Conservation (phyloP, 768 basidiomycete genomes). For the Galerina sulciceps region DNA sequence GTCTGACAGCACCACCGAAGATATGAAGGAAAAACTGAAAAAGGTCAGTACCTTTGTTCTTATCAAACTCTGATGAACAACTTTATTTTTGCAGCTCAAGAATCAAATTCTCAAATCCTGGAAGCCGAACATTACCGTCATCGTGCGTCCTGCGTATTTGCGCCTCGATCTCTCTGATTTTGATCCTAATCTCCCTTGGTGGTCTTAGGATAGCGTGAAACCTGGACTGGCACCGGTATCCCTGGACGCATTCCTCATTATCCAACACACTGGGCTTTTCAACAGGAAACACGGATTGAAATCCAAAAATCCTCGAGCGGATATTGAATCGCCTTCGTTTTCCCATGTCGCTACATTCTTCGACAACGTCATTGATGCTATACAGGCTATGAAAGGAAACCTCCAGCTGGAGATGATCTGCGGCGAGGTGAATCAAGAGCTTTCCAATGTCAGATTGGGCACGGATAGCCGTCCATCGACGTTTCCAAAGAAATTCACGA, state of each 20-base stretch:
- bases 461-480: constrained; percentile 26
- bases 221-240: neutral
- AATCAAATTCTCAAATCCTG: neutral
- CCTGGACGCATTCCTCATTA: neutral
- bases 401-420: constrained; percentile 32
- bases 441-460: constrained; percentile 30
- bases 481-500: constrained; percentile 33
- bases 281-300: neutral
- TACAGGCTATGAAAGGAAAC: constrained; percentile 24
- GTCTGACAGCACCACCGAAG: neutral
- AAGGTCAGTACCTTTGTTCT: neutral
- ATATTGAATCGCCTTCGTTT: constrained; percentile 25
- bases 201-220: neutral
- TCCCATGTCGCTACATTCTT: constrained; percentile 30
- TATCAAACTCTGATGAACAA: neutral
- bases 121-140: neutral
- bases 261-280: neutral
- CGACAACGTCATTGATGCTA: constrained; percentile 24
- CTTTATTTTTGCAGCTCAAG: neutral
- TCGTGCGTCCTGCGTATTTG: neutral
- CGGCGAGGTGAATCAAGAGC: constrained; percentile 34
- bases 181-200: neutral
- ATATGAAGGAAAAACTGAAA: neutral
- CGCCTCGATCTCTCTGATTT: neutral
- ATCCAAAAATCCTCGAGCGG: neutral